Percentiles rank a stretch among this genome's conserved stretches.
Conservation (phyloP, 169 alveolate genomes). For the Babesia bovis region DNA sequence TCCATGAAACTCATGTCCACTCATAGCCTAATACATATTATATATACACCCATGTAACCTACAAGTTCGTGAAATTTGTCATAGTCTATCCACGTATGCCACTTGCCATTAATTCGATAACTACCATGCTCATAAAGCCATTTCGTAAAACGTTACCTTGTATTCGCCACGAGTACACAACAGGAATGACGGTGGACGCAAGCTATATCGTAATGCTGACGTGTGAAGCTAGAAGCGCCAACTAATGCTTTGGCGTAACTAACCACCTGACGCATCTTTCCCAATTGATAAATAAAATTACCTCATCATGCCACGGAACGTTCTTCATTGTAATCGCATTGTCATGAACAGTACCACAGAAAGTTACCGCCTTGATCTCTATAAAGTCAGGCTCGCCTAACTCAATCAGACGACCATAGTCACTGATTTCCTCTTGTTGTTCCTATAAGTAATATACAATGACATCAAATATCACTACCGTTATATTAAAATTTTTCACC, state of each 20-base stretch:
- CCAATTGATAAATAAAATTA: slow-evolving; percentile 6
- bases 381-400: slow-evolving; percentile 83
- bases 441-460: slow-evolving; percentile 14
- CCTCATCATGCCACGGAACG: slow-evolving; percentile 86
- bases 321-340: slow-evolving; percentile 80
- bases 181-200: slow-evolving; percentile 88
- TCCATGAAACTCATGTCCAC: slow-evolving; percentile 70
- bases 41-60: not conserved
- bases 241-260: slow-evolving; percentile 62
- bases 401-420: slow-evolving; percentile 77
- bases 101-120: slow-evolving; percentile 75
- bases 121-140: not conserved
- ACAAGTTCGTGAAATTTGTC: slow-evolving; percentile 80
- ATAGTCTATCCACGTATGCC: slow-evolving; percentile 90
- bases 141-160: slow-evolving; percentile 23
- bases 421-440: slow-evolving; percentile 66
- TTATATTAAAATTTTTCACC: slow-evolving; percentile 77
- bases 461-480: slow-evolving; percentile 13
- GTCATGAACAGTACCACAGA: slow-evolving; percentile 84
- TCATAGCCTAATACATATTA: slow-evolving; percentile 21
- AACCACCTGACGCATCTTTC: slow-evolving; percentile 47
- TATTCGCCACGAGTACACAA: slow-evolving; percentile 78
- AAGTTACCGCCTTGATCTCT: slow-evolving; percentile 88
- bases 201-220: slow-evolving; percentile 78
- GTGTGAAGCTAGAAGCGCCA: slow-evolving; percentile 30